Evolutionary conservation across 352 stramenopile species (phyloP), one percentile per base, ranked within the genome.

Genomic region (Phytophthora hybrid): DNA sequence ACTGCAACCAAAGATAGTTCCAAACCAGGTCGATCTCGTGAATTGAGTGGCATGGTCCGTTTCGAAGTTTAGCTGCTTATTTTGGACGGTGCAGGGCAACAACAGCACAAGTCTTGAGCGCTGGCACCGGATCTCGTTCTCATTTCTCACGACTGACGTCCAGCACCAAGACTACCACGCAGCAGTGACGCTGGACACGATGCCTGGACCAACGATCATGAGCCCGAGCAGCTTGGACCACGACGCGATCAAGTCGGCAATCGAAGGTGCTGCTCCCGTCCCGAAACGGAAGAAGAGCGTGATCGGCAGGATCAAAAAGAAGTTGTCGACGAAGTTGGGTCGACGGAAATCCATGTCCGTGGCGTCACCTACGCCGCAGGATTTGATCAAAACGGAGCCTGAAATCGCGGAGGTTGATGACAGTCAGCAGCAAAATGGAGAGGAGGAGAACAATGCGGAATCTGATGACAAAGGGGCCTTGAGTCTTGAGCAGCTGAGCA

Each of bases 251-350:
- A 72, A 55, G 21, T 39, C 39, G 18, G 29, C 53, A 37, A 57
- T 41, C 8, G 59, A 59, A 41, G 56, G 26, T 10, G 31, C 31
- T 10, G 18, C 5, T 39, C 13, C 34, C 26, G 31, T 39, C 44
- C 71, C 65, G 19, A 87, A 87, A 74, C 86, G 81, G 69, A 88
- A 88, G 70, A 89, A 90, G 63, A 77, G 85, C 21, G 64, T 93
- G 26, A 84, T 94, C 71, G 82, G 83, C 13, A 71, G 76, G n/a
- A 82, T 94, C 77, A 93, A 91, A 71, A 93, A 82, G 52, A 91
- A 83, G 26, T 73, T 94, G 41, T 74, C 74, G 3, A 80, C 54
- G 16, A 92, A 85, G 32, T 67, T 93, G 5, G 75, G 83, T 11
- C 78, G 73, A 55, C 81, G 82, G 58, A 85, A 88, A 37, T 81